Base-by-base conservation (phyloP, 371 early-diverging fungal genomes). In the Rhizomucor miehei region DNA sequence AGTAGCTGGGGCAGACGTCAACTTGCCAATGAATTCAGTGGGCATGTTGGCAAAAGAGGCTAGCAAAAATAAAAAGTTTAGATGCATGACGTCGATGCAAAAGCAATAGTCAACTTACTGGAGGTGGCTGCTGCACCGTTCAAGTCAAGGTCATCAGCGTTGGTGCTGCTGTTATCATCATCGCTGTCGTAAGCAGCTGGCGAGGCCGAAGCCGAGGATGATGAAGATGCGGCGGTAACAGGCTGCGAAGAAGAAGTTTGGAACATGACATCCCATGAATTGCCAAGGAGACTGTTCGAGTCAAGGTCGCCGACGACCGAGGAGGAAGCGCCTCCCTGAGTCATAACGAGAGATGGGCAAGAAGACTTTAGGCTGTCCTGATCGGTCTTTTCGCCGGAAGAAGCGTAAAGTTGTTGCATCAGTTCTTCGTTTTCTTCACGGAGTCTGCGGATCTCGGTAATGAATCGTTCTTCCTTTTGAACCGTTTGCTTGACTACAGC, bases 401-500 rank as follows among this genome's bases (percentile, higher is more conserved):
- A 29, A 19, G 41, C 40, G n/a, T 36, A 34, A 1, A 63, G 35
- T 45, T 73, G 68, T 35, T 58, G 56, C 52, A 63, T 50, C 37
- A 75, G 46, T 20, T 63, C 51, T 12, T 60, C 49, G 19, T 69
- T 69, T 23, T 62, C 65, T 50, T 64, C 63, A 39, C 69, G 64
- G 16, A 72, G 47, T 48, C 67, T 63, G 13, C 58, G 52, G 14
- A 75, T 71, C 25, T 69, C 56, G 14, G 48, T 60, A 6, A 60
- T 48, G 41, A 62, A 66, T 16, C 64, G 59, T 40, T 73, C 73
- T 65, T 77, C 73, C 44, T 71, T 71, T 19, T 52, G 29, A 9
- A 77, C 50, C 1, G 73, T 67, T 1, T 50, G 56, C 12, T 67
- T 71, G 45, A 77, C 66, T 65, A 57, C 8, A 47, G 44, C 19